Evolutionary conservation across 2,329 filamentous ascomycete species (phyloP), one percentile per base, ranked within the genome.

Genomic region (Pseudogymnoascus sp.): DNA sequence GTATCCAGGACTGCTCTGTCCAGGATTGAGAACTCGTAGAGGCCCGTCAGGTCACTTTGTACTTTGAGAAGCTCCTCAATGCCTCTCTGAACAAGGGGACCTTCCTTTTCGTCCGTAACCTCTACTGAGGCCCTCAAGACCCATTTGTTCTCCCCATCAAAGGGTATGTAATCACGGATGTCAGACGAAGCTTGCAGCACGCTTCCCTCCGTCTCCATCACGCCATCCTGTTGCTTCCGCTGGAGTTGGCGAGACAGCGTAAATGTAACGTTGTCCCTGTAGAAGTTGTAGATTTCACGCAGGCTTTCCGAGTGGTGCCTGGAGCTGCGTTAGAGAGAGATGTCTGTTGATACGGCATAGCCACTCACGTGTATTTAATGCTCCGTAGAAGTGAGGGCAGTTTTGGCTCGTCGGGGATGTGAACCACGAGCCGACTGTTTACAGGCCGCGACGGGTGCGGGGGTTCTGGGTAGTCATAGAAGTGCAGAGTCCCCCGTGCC

Each of bases 401-500:
- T 5, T 38, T 47, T 11, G 58, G 39, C 61, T 72, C 67, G 32
- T 69, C 67, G 7, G 69, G 67, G 50, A 72, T 71, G 11, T 62
- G 64, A 6, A 71, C 61, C 16, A 66, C 64, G 6, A 64, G 57
- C 30, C 70, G 66, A 38, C 67, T 70, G 35, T 71, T 71, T 30
- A 71, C 69, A 6, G 65, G 62, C 39, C 65, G 32, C 14, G 50
- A 64, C 11, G 60, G 41, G 12, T 47, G 11, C 58, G 62, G 64
- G 14, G 83, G 82, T 63, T 86, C 84, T 1, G 84, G 84, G 47
- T 86, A 76, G 65, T 86, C 84, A 5, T 75, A 79, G 81, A 82
- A 87, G 47, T 79, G 74, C 62, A 87, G 69, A 3, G 79, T 77
- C 16, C 81, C 82, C 0, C 73, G 73, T 0, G 72, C 69, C 5